Percentiles rank a stretch among this genome's conserved stretches.
Conservation (phyloP, 148 eudicot genomes). For the Camellia lanceoleosa region DNA sequence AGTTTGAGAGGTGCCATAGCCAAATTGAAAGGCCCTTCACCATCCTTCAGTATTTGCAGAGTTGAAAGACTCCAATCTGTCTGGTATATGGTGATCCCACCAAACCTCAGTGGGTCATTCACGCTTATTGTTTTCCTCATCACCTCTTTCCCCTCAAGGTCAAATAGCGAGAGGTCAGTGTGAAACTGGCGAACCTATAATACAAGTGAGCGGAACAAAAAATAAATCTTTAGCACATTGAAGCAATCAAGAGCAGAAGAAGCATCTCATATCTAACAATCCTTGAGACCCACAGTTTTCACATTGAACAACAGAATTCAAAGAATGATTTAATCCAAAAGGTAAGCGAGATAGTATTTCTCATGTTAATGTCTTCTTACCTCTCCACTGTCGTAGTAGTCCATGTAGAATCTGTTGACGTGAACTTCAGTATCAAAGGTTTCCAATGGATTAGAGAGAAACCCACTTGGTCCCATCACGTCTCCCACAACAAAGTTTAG, state of each 20-base stretch:
- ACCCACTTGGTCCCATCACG: constrained; percentile 77
- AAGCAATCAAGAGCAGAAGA: not conserved
- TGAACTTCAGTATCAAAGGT: constrained; percentile 89
- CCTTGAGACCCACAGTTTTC: constrained; percentile 5
- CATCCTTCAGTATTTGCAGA: constrained; percentile 76
- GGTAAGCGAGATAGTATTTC: not conserved
- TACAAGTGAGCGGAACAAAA: constrained; percentile 11
- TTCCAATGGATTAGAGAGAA: constrained; percentile 74
- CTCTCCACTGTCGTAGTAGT: constrained; percentile 94
- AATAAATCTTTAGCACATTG: not conserved
- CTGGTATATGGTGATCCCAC: constrained; percentile 92
- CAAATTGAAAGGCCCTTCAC: constrained; percentile 94
- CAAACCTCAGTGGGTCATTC: constrained; percentile 89
- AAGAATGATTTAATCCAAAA: not conserved
- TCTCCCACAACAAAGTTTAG: constrained; percentile 88
- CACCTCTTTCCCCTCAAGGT: constrained; percentile 89
- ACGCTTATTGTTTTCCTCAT: constrained; percentile 91
- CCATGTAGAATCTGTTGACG: constrained; percentile 87
- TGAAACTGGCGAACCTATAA: constrained; percentile 78
- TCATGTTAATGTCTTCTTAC: constrained; percentile 28
- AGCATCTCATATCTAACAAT: not conserved
- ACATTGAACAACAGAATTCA: not conserved
- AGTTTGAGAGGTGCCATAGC: constrained; percentile 83
- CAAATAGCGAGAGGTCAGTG: constrained; percentile 77
- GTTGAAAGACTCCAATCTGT: constrained; percentile 97